These are phyloP conservation scores for Tetracladium setigerum DNA, from an alignment of 495 filamentous ascomycete genomes.

Conservation along the genomic window DNA sequence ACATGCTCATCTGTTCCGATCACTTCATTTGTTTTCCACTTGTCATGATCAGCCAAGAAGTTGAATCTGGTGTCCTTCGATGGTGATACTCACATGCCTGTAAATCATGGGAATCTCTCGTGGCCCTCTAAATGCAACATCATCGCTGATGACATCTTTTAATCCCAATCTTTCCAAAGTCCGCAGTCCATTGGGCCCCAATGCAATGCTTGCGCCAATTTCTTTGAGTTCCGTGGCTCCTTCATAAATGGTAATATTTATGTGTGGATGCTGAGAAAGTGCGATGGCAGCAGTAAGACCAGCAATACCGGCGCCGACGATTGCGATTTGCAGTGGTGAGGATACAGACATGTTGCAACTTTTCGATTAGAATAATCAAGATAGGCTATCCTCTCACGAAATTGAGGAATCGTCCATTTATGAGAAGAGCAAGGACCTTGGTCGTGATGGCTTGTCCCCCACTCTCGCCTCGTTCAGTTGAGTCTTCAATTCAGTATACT, in stretches of 20 bases:
- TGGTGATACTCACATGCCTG: slow-evolving; percentile 10
- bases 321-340: slow-evolving; percentile 31
- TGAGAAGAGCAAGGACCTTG: too few relatives aligned
- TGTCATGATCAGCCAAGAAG: too few relatives aligned
- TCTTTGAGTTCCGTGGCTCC: slow-evolving; percentile 36
- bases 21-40: slow-evolving; percentile 39
- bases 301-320: slow-evolving; percentile 41
- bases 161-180: slow-evolving; percentile 39
- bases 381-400: too few relatives aligned
- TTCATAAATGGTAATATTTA: slow-evolving; percentile 39
- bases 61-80: background rate
- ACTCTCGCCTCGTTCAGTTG: too few relatives aligned
- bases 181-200: slow-evolving; percentile 44
- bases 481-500: too few relatives aligned
- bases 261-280: slow-evolving; percentile 26
- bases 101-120: slow-evolving; percentile 27
- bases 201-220: slow-evolving; percentile 41
- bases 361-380: too few relatives aligned
- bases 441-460: too few relatives aligned
- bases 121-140: slow-evolving; percentile 32
- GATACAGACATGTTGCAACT: too few relatives aligned
- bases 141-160: slow-evolving; percentile 30
- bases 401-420: too few relatives aligned
- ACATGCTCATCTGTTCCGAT: slow-evolving; percentile 31
- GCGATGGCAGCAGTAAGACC: slow-evolving; percentile 39